Evolutionary conservation across 495 filamentous ascomycete genomes (phyloP).

Genomic region (Geopyxis carbonaria): DNA sequence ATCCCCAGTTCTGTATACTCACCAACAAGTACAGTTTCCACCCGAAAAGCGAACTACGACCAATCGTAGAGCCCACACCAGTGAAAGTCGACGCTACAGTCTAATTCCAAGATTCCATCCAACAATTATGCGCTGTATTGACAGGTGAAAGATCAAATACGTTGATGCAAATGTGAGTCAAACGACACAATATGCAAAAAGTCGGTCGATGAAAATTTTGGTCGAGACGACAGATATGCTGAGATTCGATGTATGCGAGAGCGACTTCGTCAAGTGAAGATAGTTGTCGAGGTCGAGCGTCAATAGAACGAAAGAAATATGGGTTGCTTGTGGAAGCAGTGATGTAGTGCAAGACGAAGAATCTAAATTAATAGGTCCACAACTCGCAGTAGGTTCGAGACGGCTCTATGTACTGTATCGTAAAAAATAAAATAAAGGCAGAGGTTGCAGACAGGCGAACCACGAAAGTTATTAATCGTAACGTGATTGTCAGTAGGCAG

Average conservation of each 20-base stretch:
- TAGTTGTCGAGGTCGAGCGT: too few relatives aligned
- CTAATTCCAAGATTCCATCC: too few relatives aligned
- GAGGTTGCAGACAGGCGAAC: neutral
- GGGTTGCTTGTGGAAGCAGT: conserved; percentile 8
- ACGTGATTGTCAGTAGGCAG: conserved; percentile 15
- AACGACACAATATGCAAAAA: too few relatives aligned
- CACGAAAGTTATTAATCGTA: conserved; percentile 5
- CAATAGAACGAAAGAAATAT: too few relatives aligned
- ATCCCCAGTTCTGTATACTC: conserved; percentile 16
- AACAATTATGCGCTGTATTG: too few relatives aligned
- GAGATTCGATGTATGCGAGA: too few relatives aligned
- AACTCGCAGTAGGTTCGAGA: conserved; percentile 8
- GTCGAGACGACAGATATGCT: too few relatives aligned
- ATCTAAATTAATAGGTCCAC: conserved; percentile 27
- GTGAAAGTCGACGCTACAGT: too few relatives aligned
- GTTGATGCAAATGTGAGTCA: too few relatives aligned
- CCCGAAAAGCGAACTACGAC: conserved; percentile 22
- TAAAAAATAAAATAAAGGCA: neutral
- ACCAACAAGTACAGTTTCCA: conserved; percentile 16
- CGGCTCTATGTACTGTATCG: neutral
- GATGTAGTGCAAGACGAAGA: conserved; percentile 14
- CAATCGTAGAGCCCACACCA: conserved; percentile 23
- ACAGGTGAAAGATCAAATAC: too few relatives aligned
- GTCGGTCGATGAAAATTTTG: too few relatives aligned
- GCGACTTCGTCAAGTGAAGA: too few relatives aligned